Percentiles rank a stretch among this genome's conserved stretches.
Evolutionary conservation across 2,329 filamentous ascomycete genomes (phyloP).

Genomic region (Colletotrichum trifolii): DNA sequence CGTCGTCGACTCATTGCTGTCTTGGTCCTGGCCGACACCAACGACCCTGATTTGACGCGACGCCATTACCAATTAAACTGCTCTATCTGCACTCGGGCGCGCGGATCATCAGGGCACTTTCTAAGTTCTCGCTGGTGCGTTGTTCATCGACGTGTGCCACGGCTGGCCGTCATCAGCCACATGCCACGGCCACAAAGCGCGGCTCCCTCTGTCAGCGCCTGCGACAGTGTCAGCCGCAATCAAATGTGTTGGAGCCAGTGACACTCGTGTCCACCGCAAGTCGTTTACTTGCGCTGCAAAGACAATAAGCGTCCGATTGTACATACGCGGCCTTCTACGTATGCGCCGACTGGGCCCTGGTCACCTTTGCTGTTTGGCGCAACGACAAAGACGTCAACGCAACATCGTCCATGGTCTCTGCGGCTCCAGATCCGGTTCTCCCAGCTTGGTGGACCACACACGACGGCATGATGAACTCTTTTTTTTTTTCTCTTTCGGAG

Average conservation of each 20-base stretch:
- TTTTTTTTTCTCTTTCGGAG: slow-evolving; percentile 4
- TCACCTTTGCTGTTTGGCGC: neutral
- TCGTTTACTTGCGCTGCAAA: neutral
- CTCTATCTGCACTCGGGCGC: slow-evolving; percentile 12
- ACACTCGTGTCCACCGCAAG: neutral
- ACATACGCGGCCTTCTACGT: slow-evolving; percentile 10
- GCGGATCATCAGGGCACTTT: slow-evolving; percentile 29
- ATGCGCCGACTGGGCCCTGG: neutral
- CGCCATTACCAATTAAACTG: slow-evolving; percentile 21
- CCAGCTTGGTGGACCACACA: slow-evolving; percentile 6
- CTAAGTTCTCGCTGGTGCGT: slow-evolving; percentile 29
- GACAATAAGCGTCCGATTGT: neutral
- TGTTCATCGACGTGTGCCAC: slow-evolving; percentile 27
- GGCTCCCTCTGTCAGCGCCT: neutral
- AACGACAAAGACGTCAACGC: neutral
- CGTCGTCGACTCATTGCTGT: slow-evolving; percentile 23
- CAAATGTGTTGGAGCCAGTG: neutral
- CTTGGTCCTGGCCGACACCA: slow-evolving; percentile 7
- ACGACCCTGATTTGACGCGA: slow-evolving; percentile 14
- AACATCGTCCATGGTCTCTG: neutral
- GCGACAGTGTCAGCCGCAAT: slow-evolving; percentile 5
- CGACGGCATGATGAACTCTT: neutral
- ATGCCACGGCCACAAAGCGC: slow-evolving; percentile 29
- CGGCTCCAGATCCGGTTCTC: slow-evolving; percentile 1
- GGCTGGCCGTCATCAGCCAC: slow-evolving; percentile 27